A percentile compares a stretch with the other conserved stretches of the same genome.
These are phyloP conservation scores for Penicillium sp. DNA, from an alignment of 2,329 filamentous ascomycete genomes.

Conservation along the genomic window DNA sequence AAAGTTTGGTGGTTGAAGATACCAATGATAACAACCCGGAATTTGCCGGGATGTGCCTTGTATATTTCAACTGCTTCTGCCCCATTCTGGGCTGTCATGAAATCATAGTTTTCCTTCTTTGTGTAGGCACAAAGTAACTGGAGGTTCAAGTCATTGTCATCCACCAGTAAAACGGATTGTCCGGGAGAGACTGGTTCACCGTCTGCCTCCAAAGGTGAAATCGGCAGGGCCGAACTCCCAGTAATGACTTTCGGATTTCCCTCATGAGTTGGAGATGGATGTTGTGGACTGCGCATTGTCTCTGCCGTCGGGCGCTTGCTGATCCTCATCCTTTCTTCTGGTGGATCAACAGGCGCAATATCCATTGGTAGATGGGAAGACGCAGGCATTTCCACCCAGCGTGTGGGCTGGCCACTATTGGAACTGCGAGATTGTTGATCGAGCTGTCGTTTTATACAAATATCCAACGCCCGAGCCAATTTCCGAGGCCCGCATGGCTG, in stretches of 20 bases:
- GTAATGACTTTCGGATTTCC: not conserved
- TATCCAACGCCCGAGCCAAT: conserved; percentile 32
- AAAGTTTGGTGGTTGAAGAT: not conserved
- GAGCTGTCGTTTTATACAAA: conserved; percentile 26
- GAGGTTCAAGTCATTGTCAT: conserved; percentile 43
- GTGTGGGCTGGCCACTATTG: conserved; percentile 9
- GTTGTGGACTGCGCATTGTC: conserved; percentile 7
- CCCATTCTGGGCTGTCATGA: conserved; percentile 39
- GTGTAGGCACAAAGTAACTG: conserved; percentile 36
- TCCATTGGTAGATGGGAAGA: conserved; percentile 25
- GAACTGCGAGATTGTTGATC: not conserved
- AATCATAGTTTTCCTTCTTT: conserved; percentile 31
- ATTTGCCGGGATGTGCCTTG: conserved; percentile 7
- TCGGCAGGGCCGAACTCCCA: not conserved
- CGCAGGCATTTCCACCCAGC: conserved; percentile 26
- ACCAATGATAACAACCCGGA: conserved; percentile 19
- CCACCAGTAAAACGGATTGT: conserved; percentile 35
- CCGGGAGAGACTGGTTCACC: no score
- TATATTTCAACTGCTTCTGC: conserved; percentile 34
- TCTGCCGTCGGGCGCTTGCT: conserved; percentile 26
- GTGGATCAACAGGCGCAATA: conserved; percentile 17
- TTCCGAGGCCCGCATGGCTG: conserved; percentile 40
- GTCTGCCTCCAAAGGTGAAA: no score
- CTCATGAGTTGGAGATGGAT: not conserved
- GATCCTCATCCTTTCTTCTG: conserved; percentile 24